Evolutionary conservation across 805 yeast genomes (phyloP).

Genomic region (Pichia ethanolica): DNA sequence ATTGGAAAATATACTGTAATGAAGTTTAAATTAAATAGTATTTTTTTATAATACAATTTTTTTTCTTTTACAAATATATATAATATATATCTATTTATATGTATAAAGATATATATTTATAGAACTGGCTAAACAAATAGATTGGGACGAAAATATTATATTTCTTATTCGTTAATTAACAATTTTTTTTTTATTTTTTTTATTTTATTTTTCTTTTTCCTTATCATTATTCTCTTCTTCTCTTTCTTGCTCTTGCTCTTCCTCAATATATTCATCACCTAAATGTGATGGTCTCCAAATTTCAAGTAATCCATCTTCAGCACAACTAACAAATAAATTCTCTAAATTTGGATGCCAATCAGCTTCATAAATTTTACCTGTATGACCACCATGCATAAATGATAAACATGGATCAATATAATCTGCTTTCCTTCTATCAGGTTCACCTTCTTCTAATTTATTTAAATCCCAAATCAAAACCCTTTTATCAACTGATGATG

Average conservation of each 20-base stretch:
- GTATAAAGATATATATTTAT: too few relatives aligned
- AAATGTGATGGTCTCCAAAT: constrained; percentile 64
- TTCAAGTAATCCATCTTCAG: constrained; percentile 70
- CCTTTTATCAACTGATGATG: constrained; percentile 59
- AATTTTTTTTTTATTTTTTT: too few relatives aligned
- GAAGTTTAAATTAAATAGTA: not conserved
- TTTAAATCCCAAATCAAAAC: constrained; percentile 70
- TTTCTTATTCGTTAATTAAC: too few relatives aligned
- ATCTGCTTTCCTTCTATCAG: constrained; percentile 44
- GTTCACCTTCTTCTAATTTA: constrained; percentile 48
- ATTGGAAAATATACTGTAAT: constrained; percentile 20
- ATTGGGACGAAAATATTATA: too few relatives aligned
- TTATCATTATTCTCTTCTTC: constrained; percentile 8
- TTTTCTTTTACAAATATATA: not conserved
- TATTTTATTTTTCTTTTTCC: constrained; percentile 23
- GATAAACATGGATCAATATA: constrained; percentile 69
- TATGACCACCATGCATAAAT: constrained; percentile 86
- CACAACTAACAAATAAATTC: constrained; percentile 57
- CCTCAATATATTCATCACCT: constrained; percentile 32
- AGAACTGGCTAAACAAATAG: too few relatives aligned
- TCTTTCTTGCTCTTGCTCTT: constrained; percentile 31
- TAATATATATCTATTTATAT: too few relatives aligned
- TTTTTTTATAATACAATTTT: too few relatives aligned
- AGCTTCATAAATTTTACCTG: constrained; percentile 57
- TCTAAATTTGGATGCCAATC: constrained; percentile 57